These are phyloP conservation scores for Blastobotrys arbuscula DNA, from an alignment of 1,139 yeast genomes.

Conservation along the genomic window DNA sequence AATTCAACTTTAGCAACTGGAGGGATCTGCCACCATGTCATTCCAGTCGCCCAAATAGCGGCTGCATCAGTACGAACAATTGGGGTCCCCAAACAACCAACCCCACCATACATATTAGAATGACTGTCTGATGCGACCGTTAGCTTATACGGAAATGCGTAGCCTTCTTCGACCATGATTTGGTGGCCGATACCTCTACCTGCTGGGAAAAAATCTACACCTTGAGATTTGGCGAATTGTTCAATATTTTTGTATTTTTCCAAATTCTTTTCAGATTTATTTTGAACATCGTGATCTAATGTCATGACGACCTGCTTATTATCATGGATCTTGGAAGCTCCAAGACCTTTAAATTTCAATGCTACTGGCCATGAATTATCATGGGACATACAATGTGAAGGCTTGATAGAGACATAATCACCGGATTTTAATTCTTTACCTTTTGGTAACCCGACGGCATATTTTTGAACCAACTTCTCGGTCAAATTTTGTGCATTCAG, in stretches of 20 bases:
- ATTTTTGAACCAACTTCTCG: slow-evolving; percentile 90
- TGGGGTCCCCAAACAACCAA: slow-evolving; percentile 94
- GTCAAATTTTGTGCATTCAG: slow-evolving; percentile 64
- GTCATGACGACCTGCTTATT: slow-evolving; percentile 92
- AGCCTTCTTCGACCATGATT: slow-evolving; percentile 97
- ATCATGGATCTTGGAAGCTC: slow-evolving; percentile 77
- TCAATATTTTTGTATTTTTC: slow-evolving; percentile 85
- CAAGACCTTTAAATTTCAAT: slow-evolving; percentile 88
- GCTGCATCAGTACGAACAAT: slow-evolving; percentile 99
- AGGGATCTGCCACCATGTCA: slow-evolving; percentile 99
- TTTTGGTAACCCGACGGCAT: slow-evolving; percentile 74
- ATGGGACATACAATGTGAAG: slow-evolving; percentile 98
- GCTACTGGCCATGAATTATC: slow-evolving; percentile 99
- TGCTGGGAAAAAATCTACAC: slow-evolving; percentile 97
- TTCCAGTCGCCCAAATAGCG: slow-evolving; percentile 98
- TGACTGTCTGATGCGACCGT: slow-evolving; percentile 98
- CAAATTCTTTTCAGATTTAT: slow-evolving; percentile 79
- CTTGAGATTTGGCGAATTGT: slow-evolving; percentile 80
- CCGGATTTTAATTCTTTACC: slow-evolving; percentile 77
- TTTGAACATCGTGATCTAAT: slow-evolving; percentile 96
- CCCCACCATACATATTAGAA: slow-evolving; percentile 96
- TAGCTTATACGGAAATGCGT: slow-evolving; percentile 88
- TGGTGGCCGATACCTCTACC: slow-evolving; percentile 99
- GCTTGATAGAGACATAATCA: slow-evolving; percentile 90
- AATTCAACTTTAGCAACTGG: slow-evolving; percentile 95